Conservation (phyloP, 768 basidiomycete genomes). For the Symmetrospora coprosmae region DNA sequence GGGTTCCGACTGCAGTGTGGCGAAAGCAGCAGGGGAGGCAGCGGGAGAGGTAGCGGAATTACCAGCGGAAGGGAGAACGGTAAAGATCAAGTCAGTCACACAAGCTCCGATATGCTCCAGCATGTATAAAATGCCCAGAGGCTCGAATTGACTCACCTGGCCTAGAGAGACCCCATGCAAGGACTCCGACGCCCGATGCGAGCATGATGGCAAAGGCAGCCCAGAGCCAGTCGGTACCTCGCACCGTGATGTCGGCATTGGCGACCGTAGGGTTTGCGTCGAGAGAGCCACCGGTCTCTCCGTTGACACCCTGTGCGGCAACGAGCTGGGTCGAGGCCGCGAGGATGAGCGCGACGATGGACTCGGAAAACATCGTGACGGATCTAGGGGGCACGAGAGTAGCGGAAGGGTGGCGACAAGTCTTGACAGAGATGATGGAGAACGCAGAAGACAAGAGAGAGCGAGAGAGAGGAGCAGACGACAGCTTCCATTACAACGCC, state of each 20-base stretch:
- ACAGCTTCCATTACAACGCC: too few relatives aligned
- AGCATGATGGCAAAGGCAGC: slow-evolving; percentile 46
- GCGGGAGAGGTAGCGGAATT: not conserved
- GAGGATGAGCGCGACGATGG: too few relatives aligned
- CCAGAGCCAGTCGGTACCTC: slow-evolving; percentile 48
- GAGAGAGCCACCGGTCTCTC: not conserved
- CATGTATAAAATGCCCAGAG: too few relatives aligned
- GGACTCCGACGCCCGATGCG: slow-evolving; percentile 38
- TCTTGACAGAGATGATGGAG: too few relatives aligned
- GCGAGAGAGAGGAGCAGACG: too few relatives aligned
- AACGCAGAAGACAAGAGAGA: too few relatives aligned
- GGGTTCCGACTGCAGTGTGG: slow-evolving; percentile 37
- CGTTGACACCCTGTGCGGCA: too few relatives aligned
- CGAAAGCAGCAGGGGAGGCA: not conserved
- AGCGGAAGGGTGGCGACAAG: too few relatives aligned
- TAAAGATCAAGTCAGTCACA: slow-evolving; percentile 7
- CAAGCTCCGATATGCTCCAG: too few relatives aligned
- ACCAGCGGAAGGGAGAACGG: not conserved
- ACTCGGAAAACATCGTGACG: too few relatives aligned
- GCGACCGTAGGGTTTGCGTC: slow-evolving; percentile 6
- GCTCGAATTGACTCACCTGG: not conserved
- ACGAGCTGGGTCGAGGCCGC: too few relatives aligned
- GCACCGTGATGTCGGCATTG: slow-evolving; percentile 39
- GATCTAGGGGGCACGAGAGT: too few relatives aligned
- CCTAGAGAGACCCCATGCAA: slow-evolving; percentile 38